Evolutionary conservation across 306 rosid species (phyloP).

Genomic region (Senna siamea): DNA sequence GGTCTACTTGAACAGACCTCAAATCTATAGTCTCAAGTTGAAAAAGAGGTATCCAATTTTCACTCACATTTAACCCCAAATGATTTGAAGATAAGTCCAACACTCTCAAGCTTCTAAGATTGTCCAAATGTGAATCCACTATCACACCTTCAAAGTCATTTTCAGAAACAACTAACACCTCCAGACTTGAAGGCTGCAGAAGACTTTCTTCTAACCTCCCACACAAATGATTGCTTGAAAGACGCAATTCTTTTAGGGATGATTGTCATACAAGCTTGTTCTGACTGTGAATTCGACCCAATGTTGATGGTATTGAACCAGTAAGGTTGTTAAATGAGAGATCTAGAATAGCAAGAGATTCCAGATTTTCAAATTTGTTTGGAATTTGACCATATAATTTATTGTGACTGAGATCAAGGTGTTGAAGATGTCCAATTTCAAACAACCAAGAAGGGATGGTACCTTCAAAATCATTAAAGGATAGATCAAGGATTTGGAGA

Average conservation of each 20-base stretch:
- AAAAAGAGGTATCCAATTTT: constrained; percentile 28
- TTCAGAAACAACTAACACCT: neutral
- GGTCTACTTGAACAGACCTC: neutral
- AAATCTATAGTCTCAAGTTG: constrained; percentile 32
- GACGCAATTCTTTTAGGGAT: constrained; percentile 18
- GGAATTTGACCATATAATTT: constrained; percentile 22
- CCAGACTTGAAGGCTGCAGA: neutral
- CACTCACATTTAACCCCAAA: constrained; percentile 14
- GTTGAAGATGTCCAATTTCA: constrained; percentile 14
- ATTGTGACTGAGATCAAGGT: constrained; percentile 15
- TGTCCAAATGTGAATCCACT: constrained; percentile 8
- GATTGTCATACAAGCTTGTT: neutral
- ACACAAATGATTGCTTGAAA: neutral
- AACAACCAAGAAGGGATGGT: constrained; percentile 33
- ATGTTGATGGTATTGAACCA: constrained; percentile 15
- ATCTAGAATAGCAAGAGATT: too few species aligned
- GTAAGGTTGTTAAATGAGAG: too few species aligned
- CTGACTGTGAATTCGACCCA: neutral
- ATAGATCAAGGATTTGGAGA: constrained; percentile 32
- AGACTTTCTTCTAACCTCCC: constrained; percentile 15
- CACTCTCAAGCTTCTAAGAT: neutral
- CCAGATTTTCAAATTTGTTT: neutral
- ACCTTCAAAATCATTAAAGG: neutral
- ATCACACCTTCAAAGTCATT: constrained; percentile 25
- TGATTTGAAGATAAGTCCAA: constrained; percentile 26